Evolutionary conservation across 1,284 basidiomycete species (phyloP), one percentile per base, ranked within the genome.

Genomic region (Pseudozyma sp.): DNA sequence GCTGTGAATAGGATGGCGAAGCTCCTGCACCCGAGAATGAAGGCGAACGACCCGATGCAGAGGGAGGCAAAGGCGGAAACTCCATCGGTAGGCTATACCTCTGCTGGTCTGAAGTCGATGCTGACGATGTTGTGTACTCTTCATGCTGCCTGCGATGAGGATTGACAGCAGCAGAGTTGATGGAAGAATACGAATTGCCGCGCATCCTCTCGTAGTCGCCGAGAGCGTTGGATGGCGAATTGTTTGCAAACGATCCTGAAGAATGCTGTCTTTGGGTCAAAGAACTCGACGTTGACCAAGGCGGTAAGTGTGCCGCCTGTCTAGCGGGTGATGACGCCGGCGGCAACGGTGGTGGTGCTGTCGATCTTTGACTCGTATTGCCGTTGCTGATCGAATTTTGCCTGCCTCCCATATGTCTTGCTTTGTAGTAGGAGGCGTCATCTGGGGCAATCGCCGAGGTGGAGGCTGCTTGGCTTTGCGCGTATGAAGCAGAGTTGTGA

Each of bases 311-410:
- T 1, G 40, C 34, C 0, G 13, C 3, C n/a, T 61, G 52, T 19
- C 52, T 21, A 9, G 52, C 50, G 7, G 58, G 58, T 21, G 58
- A 60, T 50, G 53, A 47, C 16, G 31, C 35, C 16, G 59, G 42
- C 1, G 52, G 45, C 12, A 12, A 52, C 5, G 53, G 42, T n/a
- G 19, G 47, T 19, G 31, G 34, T 55, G 52, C 42, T 16, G 18
- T 39, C 25, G 25, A 31, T 31, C 25, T 31, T 31, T 31, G 25
- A 31, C 25, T 31, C 25, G 25, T 6, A 31, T 31, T 31, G 8
- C 47, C n/a, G 18, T 14, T 38, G 35, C 19, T 40, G 50, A 7
- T 21, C 6, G 34, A 25, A 38, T 50, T 50, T 18, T 45, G 45
- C 25, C 38, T 19, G 1, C 13, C 25, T 31, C 36, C 18, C 3